Evolutionary conservation across 768 basidiomycete genomes (phyloP).

Genomic region (Naganishia friedmannii): DNA sequence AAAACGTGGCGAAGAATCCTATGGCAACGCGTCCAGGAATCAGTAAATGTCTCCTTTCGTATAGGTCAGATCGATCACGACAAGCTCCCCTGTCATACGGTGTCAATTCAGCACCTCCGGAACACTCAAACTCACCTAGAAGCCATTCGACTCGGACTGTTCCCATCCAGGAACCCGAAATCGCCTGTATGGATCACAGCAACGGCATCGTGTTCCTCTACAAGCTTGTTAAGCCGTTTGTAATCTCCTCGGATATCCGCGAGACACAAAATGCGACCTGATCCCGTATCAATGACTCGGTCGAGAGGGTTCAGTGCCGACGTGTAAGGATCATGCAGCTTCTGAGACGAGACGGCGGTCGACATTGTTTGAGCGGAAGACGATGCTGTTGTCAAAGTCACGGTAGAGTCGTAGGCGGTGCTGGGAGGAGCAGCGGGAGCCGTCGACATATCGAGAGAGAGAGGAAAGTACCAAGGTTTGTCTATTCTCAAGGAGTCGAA

Average conservation of each 20-base stretch:
- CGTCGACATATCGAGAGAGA: no score
- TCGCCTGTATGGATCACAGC: slow-evolving; percentile 97
- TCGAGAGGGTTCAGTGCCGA: slow-evolving; percentile 15
- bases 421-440: slow-evolving; percentile 4
- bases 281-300: slow-evolving; percentile 25
- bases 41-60: slow-evolving; percentile 2
- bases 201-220: slow-evolving; percentile 78
- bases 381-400: slow-evolving; percentile 12
- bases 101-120: not conserved
- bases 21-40: slow-evolving; percentile 10
- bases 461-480: no score
- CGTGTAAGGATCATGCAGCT: not conserved
- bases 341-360: slow-evolving; percentile 23
- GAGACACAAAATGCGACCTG: slow-evolving; percentile 86
- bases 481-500: not conserved
- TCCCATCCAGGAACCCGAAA: slow-evolving; percentile 92
- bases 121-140: slow-evolving; percentile 61
- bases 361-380: slow-evolving; percentile 21
- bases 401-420: slow-evolving; percentile 3
- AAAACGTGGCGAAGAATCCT: slow-evolving; percentile 88
- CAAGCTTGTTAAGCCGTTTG: slow-evolving; percentile 84
- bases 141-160: slow-evolving; percentile 80
- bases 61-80: not conserved
- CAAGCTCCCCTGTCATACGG: not conserved
- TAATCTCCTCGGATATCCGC: slow-evolving; percentile 64